phyloP scores from a whole-genome alignment of 768 basidiomycete genomes.

The Obba rivulosa region DNA sequence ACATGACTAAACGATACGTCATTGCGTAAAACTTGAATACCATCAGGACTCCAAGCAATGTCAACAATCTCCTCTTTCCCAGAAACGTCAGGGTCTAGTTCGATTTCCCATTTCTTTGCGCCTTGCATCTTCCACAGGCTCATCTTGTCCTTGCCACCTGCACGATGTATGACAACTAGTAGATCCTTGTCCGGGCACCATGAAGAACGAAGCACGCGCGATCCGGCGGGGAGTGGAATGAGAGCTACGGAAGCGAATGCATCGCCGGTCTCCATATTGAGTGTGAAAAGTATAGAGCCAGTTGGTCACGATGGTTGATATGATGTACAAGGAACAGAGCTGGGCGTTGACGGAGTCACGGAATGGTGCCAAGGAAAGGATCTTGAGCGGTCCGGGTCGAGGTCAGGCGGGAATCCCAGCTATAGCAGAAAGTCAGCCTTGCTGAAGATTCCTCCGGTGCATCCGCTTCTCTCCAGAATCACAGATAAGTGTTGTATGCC shows the following conservation, averaged over 20 bases:
- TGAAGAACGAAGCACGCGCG: conserved; percentile 54
- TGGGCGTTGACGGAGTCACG: too few species aligned
- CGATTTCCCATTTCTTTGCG: conserved; percentile 77
- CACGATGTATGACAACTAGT: conserved; percentile 57
- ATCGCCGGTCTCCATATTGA: neutral
- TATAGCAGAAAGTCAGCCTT: too few species aligned
- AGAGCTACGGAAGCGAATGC: conserved; percentile 51
- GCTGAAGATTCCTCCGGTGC: too few species aligned
- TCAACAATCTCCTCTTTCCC: conserved; percentile 45
- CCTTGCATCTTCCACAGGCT: conserved; percentile 81
- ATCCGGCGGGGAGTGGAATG: conserved; percentile 50
- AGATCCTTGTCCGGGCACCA: conserved; percentile 88
- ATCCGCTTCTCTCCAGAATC: too few species aligned
- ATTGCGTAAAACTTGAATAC: conserved; percentile 33
- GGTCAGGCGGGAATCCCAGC: too few species aligned
- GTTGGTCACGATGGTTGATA: too few species aligned
- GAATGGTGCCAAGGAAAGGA: too few species aligned
- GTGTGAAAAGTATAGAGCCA: too few species aligned
- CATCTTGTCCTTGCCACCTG: conserved; percentile 64
- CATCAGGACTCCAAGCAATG: conserved; percentile 80
- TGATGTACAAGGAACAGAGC: too few species aligned
- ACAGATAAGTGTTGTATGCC: too few species aligned
- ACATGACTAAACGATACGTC: neutral
- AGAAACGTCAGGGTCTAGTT: conserved; percentile 40
- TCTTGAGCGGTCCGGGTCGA: too few species aligned